These are phyloP conservation scores for Atalantia buxifolia DNA, from an alignment of 345 rosid species.

Conservation along the genomic window DNA sequence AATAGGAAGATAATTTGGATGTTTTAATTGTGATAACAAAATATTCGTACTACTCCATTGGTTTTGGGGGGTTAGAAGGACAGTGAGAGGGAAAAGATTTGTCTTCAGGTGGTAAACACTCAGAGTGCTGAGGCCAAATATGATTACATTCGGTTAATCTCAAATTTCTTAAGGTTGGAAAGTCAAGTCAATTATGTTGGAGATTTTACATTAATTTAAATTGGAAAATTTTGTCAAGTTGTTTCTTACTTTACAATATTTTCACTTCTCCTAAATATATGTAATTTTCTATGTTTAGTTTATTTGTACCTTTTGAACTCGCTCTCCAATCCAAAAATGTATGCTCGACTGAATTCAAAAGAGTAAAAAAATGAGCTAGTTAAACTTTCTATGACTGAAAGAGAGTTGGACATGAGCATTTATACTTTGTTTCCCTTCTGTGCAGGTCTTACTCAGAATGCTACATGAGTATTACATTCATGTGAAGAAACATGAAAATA, in stretches of 20 bases:
- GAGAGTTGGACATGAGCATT: neutral
- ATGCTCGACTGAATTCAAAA: neutral
- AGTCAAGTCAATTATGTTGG: neutral
- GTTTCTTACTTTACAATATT: neutral
- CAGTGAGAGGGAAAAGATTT: neutral
- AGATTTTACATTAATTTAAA: neutral
- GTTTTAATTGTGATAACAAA: neutral
- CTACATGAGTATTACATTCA: conserved; percentile 68
- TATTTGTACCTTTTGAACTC: neutral
- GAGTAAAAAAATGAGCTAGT: neutral
- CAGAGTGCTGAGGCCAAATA: neutral
- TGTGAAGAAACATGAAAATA: conserved; percentile 73
- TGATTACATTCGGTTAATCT: neutral
- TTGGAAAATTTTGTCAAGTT: neutral
- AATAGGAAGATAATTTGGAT: neutral
- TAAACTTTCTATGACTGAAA: neutral
- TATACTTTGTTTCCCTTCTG: conserved; percentile 12
- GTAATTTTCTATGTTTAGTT: neutral
- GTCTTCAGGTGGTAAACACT: neutral
- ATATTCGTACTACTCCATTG: neutral
- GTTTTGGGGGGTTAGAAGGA: neutral
- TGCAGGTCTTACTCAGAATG: conserved; percentile 83
- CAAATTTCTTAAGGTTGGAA: neutral
- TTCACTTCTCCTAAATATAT: neutral
- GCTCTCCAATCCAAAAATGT: neutral